Base-by-base conservation (phyloP, 2,329 filamentous ascomycete species). In the Neofusicoccum parvum region DNA sequence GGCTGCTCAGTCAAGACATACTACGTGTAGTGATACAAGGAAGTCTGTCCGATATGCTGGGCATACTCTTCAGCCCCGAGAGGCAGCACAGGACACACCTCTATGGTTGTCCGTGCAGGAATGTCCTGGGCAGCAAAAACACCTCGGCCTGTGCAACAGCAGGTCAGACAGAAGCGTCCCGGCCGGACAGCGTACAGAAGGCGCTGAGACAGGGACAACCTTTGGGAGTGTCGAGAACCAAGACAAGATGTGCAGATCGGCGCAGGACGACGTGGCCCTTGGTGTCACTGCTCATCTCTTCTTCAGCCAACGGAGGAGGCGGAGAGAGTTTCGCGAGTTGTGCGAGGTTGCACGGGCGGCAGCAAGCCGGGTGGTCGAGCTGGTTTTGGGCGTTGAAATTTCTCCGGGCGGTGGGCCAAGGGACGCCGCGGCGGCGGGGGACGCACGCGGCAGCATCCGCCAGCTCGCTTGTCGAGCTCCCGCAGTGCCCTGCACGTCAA, bases 21-120 rank as follows among this genome's bases (percentile, higher is more conserved):
- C 83, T 87, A 87, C 36, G 84, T 86, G 69, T 87, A 87, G 70
- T 87, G 82, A 70, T 82, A 83, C 3, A 87, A 72, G 1, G 77
- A 76, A 0, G 85, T 86, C 36, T 84, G 79, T 62, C 78, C 76
- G 65, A 86, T 79, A 69, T 86, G 78, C 12, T 78, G 68, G 64
- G 78, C 75, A 68, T 84, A 85, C 68, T 86, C 83, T 49, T 75
- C 70, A 0, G 78, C 69, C 34, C 79, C 78, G 15, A 87, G 73
- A 2, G 86, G 72, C 5, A 87, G 72, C 5, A 86, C 84, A 3
- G 84, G 84, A 46, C 78, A 85, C 9, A 81, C 79, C 68, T 86
- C 85, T 66, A 87, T 74, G 5, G 83, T 72, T 0, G 82, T 84
- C 12, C 79, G 76, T 1, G 79, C 77, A 15, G 81, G 76, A 59